Percentiles rank a stretch among this genome's conserved stretches.
Conservation (phyloP, 176 grass and related monocot genomes). For the Tillandsia leiboldiana region DNA sequence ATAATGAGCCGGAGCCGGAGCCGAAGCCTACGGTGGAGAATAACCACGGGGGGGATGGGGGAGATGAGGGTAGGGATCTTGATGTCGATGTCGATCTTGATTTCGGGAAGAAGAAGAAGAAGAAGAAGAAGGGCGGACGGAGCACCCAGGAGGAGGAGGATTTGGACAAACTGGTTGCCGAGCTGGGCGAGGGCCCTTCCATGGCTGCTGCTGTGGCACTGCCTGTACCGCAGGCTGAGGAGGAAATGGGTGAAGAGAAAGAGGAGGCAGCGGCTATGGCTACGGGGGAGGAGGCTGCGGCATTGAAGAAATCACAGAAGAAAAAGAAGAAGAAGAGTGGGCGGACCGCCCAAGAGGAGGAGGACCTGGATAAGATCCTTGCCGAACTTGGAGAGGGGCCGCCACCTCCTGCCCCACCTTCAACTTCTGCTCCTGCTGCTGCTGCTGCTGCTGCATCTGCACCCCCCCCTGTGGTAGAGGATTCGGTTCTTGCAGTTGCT, state of each 20-base stretch:
- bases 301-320: constrained; percentile 38
- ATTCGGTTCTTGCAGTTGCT: constrained; percentile 3
- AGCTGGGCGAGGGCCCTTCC: constrained; percentile 31
- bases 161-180: constrained; percentile 64
- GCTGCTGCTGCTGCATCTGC: neutral
- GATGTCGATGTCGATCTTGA: constrained; percentile 28
- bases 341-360: constrained; percentile 41
- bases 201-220: neutral
- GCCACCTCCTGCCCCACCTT: neutral
- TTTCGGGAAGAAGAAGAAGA: constrained; percentile 78
- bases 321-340: constrained; percentile 45
- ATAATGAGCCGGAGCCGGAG: constrained; percentile 15
- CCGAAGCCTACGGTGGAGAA: constrained; percentile 7
- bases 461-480: neutral
- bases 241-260: constrained; percentile 25
- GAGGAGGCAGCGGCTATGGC: constrained; percentile 27
- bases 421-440: too few species aligned
- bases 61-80: constrained; percentile 5
- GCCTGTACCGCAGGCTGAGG: constrained; percentile 12
- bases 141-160: constrained; percentile 83
- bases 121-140: constrained; percentile 89
- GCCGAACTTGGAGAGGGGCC: constrained; percentile 34
- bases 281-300: constrained; percentile 12
- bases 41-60: constrained; percentile 20
- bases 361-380: constrained; percentile 47